phyloP scores from a whole-genome alignment of 164 flowering plant species.

The Magnolia sinica region DNA sequence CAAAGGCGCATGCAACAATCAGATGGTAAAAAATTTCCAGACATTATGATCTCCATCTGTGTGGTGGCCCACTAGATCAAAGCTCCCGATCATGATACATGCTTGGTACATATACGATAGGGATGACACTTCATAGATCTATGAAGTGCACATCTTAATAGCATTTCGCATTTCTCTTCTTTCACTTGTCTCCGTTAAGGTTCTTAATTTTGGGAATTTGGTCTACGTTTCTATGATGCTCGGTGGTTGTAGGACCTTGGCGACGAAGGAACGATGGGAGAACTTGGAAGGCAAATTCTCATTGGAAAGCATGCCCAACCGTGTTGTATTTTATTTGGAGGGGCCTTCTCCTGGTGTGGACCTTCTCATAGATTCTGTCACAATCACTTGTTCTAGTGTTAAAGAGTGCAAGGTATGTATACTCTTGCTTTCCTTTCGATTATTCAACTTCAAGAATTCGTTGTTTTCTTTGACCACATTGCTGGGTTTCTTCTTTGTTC shows the following conservation, averaged over 20 bases:
- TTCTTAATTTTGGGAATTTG: neutral
- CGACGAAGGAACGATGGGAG: conserved; percentile 55
- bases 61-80: neutral
- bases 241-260: conserved; percentile 40
- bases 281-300: conserved; percentile 69
- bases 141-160: too few relatives aligned
- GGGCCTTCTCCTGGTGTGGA: conserved; percentile 83
- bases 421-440: conserved; percentile 2
- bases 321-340: conserved; percentile 69
- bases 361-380: conserved; percentile 59
- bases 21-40: neutral
- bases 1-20: neutral
- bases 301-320: conserved; percentile 49
- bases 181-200: neutral
- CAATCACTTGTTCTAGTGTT: conserved; percentile 34
- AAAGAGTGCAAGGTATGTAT: conserved; percentile 30
- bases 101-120: neutral
- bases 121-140: neutral
- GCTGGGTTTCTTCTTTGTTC: neutral
- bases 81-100: neutral
- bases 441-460: neutral
- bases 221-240: neutral
- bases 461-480: neutral
- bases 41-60: neutral
- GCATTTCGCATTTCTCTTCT: neutral